A percentile compares a stretch with the other conserved stretches of the same genome.
These are phyloP conservation scores for Gardenia jasminoides DNA, from an alignment of 257 asterid genomes.

Conservation along the genomic window DNA sequence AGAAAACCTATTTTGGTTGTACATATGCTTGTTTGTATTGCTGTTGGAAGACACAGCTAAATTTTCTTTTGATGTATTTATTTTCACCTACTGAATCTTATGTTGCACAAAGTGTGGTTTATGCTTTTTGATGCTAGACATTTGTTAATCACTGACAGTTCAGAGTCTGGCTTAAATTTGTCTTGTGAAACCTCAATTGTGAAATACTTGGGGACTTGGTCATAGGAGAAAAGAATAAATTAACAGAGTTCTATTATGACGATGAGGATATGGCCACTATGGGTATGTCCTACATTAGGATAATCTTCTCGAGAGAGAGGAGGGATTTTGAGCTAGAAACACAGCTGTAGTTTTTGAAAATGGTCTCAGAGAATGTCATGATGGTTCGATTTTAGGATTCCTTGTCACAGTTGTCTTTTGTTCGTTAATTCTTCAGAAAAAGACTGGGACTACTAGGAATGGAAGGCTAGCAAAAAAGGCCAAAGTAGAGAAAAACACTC, in stretches of 20 bases:
- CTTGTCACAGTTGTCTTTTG: background rate
- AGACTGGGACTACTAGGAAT: constrained; percentile 27
- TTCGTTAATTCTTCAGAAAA: constrained; percentile 38
- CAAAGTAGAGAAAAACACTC: constrained; percentile 71
- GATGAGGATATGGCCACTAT: background rate
- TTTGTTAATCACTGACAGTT: background rate
- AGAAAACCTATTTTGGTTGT: background rate
- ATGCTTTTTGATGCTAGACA: background rate
- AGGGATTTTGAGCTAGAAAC: background rate
- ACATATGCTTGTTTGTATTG: background rate
- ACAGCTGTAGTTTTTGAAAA: background rate
- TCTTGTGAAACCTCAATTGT: no score
- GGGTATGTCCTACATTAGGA: background rate
- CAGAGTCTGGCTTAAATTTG: background rate
- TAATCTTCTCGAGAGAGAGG: background rate
- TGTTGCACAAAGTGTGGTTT: background rate
- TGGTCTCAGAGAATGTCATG: background rate
- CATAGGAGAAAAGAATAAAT: background rate
- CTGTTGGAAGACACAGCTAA: background rate
- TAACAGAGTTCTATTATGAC: background rate
- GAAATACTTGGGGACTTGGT: background rate
- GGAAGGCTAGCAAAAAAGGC: constrained; percentile 69
- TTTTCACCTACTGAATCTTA: background rate
- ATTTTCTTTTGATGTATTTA: background rate
- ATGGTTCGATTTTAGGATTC: background rate